phyloP scores from a whole-genome alignment of 345 rosid genomes.

The Salix koriyanagi region DNA sequence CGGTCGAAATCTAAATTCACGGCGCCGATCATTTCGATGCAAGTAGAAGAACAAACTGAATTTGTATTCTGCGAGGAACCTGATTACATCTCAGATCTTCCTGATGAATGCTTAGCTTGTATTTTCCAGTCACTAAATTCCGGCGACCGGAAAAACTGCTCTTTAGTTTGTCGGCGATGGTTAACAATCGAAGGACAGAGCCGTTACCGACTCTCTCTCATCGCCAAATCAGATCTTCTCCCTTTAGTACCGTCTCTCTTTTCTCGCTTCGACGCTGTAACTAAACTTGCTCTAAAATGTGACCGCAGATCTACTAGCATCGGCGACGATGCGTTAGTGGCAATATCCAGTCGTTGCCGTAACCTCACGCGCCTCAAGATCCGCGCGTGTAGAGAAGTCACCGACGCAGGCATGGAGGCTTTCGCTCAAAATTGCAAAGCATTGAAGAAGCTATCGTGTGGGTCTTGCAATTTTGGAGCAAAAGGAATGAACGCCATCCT shows the following conservation, averaged over 20 bases:
- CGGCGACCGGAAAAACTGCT: conserved; percentile 59
- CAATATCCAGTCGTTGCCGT: conserved; percentile 60
- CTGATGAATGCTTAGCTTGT: conserved; percentile 79
- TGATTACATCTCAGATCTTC: conserved; percentile 58
- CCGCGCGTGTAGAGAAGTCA: conserved; percentile 70
- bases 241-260: conserved; percentile 48
- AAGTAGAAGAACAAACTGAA: conserved; percentile 22
- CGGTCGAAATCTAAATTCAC: conserved; percentile 33
- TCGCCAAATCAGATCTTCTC: conserved; percentile 63
- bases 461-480: conserved; percentile 79
- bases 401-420: conserved; percentile 59
- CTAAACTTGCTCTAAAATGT: conserved; percentile 80
- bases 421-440: conserved; percentile 69
- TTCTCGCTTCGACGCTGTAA: conserved; percentile 76
- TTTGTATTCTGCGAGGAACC: conserved; percentile 8
- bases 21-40: conserved; percentile 31
- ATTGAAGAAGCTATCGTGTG: conserved; percentile 76
- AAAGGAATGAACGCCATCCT: conserved; percentile 81
- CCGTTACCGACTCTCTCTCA: conserved; percentile 76
- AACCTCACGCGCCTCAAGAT: conserved; percentile 79
- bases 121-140: conserved; percentile 63
- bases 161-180: conserved; percentile 79
- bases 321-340: conserved; percentile 63
- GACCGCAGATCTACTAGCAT: conserved; percentile 73
- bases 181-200: conserved; percentile 68